A percentile compares a stretch with the other conserved stretches of the same genome.
phyloP scores from a whole-genome alignment of 257 asterid species.

The Salvia rosmarinus region DNA sequence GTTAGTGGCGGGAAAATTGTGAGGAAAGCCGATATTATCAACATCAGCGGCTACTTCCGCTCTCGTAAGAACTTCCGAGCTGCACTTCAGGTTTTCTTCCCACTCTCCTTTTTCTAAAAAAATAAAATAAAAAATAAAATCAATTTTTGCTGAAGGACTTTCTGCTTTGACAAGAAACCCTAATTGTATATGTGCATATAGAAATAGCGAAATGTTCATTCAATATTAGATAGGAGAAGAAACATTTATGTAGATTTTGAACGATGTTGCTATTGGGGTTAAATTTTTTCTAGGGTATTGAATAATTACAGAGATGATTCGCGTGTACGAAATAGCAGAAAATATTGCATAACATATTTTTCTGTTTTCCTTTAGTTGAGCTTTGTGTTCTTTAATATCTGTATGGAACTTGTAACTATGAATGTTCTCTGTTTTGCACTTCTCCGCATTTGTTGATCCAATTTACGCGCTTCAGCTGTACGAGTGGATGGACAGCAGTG shows the following conservation, averaged over 20 bases:
- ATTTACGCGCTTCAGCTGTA: slow-evolving; percentile 50
- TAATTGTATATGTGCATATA: neutral
- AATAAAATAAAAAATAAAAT: no score
- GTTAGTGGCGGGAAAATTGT: slow-evolving; percentile 35
- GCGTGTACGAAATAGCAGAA: neutral
- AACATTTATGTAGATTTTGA: neutral
- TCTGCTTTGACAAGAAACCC: neutral
- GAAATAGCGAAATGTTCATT: neutral
- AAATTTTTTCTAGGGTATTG: neutral
- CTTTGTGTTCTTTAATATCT: neutral
- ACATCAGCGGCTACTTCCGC: slow-evolving; percentile 49
- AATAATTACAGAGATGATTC: neutral
- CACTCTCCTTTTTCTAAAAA: no score
- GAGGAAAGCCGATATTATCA: slow-evolving; percentile 34
- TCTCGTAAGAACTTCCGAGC: slow-evolving; percentile 36
- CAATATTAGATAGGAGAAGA: neutral
- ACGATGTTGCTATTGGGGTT: neutral
- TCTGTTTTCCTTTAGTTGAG: neutral
- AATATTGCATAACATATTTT: neutral
- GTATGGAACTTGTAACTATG: slow-evolving; percentile 1
- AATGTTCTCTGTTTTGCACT: slow-evolving; percentile 21
- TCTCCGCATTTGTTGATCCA: slow-evolving; percentile 14
- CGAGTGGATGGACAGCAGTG: slow-evolving; percentile 66
- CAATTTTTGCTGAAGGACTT: no score
- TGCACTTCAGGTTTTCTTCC: neutral